A percentile compares a stretch with the other conserved stretches of the same genome.
Evolutionary conservation across 2,329 filamentous ascomycete genomes (phyloP).

Genomic region (Sordariomycetes sp.): DNA sequence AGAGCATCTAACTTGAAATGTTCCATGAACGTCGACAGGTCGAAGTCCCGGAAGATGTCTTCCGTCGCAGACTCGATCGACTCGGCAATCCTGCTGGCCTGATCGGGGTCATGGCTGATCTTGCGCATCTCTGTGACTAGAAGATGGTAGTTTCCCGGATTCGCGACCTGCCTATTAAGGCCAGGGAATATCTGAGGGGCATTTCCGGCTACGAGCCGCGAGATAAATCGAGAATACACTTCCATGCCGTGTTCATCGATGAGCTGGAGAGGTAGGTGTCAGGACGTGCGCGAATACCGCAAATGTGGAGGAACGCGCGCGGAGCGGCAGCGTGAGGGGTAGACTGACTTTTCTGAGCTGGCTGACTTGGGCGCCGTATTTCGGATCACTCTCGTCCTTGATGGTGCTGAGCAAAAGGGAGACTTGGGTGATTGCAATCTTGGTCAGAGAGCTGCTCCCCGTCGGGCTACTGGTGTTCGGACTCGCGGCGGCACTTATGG

Average conservation of each 20-base stretch:
- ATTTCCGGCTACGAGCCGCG: constrained; percentile 83
- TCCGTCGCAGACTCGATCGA: constrained; percentile 83
- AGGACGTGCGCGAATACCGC: not conserved
- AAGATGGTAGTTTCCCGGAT: constrained; percentile 71
- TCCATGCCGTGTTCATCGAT: constrained; percentile 99
- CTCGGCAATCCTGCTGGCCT: constrained; percentile 85
- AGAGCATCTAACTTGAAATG: constrained; percentile 89
- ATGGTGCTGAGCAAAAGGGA: constrained; percentile 89
- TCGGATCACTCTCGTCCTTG: constrained; percentile 85
- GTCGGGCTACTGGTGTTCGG: constrained; percentile 50
- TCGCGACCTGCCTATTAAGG: constrained; percentile 57
- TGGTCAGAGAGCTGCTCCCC: constrained; percentile 58
- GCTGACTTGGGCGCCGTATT: constrained; percentile 86
- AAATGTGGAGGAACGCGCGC: not conserved
- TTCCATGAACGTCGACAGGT: constrained; percentile 88
- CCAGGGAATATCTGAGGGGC: constrained; percentile 82
- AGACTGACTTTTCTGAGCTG: constrained; percentile 74
- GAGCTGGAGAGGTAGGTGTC: constrained; percentile 40
- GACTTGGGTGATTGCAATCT: constrained; percentile 90
- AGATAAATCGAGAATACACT: constrained; percentile 91
- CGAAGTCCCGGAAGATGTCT: constrained; percentile 90
- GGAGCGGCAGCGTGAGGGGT: not conserved
- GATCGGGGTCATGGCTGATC: constrained; percentile 64
- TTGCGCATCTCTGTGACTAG: constrained; percentile 77
- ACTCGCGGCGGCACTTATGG: constrained; percentile 46